Conservation (phyloP, 169 alveolate genomes). For the Plasmodium inui region DNA sequence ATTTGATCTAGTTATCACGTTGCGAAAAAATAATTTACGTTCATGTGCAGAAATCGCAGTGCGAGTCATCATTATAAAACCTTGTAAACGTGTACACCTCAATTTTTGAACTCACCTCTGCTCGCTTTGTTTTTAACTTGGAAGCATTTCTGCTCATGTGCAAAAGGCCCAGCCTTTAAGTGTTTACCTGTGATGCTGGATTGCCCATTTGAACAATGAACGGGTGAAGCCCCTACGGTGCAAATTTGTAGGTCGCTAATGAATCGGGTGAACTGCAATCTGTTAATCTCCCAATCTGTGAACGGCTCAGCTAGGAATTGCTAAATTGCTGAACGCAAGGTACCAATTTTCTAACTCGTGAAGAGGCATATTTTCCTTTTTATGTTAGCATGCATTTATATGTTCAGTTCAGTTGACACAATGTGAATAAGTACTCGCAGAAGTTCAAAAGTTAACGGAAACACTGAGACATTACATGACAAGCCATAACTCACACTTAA, state of each 20-base stretch:
- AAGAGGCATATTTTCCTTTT: conserved; percentile 3
- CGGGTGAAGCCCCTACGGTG: neutral
- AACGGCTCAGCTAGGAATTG: neutral
- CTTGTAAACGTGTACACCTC: neutral
- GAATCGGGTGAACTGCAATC: neutral
- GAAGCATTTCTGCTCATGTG: conserved; percentile 1
- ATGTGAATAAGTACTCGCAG: neutral
- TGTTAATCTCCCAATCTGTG: neutral
- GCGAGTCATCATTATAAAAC: neutral
- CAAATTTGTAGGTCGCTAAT: neutral
- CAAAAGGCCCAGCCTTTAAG: neutral
- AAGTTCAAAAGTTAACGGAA: neutral
- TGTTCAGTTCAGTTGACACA: neutral
- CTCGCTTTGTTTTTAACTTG: neutral
- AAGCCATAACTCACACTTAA: neutral
- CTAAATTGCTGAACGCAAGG: neutral
- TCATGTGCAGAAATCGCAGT: neutral
- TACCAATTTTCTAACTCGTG: neutral
- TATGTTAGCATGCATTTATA: neutral
- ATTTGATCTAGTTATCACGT: conserved; percentile 12
- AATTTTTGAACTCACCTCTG: neutral
- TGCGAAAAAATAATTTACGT: neutral
- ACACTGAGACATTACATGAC: neutral
- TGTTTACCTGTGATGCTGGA: neutral
- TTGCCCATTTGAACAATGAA: neutral